These are phyloP conservation scores for Ophiostoma sp. DNA, from an alignment of 2,329 filamentous ascomycete genomes.

Conservation along the genomic window DNA sequence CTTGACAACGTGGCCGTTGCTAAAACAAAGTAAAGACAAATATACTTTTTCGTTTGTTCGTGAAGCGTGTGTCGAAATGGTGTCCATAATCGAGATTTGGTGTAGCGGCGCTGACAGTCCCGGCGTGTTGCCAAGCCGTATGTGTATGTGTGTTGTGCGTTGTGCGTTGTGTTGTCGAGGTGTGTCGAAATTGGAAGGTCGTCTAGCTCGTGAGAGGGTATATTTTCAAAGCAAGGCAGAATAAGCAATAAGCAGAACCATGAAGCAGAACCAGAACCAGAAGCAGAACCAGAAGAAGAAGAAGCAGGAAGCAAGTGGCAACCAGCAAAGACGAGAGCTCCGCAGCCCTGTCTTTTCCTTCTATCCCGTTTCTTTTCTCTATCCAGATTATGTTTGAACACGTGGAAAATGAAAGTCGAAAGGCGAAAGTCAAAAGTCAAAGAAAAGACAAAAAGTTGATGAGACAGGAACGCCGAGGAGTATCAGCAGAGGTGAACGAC, in stretches of 20 bases:
- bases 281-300: background rate
- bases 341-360: background rate
- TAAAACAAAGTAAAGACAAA: background rate
- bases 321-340: conserved; percentile 5
- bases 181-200: background rate
- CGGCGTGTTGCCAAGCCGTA: background rate
- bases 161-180: background rate
- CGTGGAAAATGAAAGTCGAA: background rate
- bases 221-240: conserved; percentile 12
- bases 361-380: background rate
- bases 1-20: background rate
- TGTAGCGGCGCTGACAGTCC: background rate
- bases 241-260: conserved; percentile 6
- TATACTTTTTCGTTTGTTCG: background rate
- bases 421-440: background rate
- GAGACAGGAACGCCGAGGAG: background rate
- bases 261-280: background rate
- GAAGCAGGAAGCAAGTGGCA: background rate
- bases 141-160: background rate
- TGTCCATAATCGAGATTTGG: background rate
- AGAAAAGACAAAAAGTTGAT: background rate
- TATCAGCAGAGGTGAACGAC: background rate
- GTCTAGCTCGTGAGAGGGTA: conserved; percentile 14
- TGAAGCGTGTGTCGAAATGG: background rate
- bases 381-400: background rate